Evolutionary conservation across 2,329 filamentous ascomycete species (phyloP).

Genomic region (Aaosphaeria pasadenensis): DNA sequence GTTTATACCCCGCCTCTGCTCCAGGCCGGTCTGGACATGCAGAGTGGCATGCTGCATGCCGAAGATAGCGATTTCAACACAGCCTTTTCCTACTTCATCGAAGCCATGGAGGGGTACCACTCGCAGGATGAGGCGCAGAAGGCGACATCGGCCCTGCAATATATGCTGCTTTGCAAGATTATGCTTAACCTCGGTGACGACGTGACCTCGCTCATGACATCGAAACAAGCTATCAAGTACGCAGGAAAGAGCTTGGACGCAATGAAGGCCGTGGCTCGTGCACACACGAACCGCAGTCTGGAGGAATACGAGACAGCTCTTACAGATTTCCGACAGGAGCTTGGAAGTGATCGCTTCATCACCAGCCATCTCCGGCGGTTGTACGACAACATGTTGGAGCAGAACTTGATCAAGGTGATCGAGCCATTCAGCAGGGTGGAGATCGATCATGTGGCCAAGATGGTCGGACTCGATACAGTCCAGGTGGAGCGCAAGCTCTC

Average conservation of each 20-base stretch:
- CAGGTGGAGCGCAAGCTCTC: conserved; percentile 98
- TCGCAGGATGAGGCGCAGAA: conserved; percentile 82
- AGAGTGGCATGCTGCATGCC: conserved; percentile 97
- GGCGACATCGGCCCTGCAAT: conserved; percentile 96
- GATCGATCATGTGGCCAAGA: conserved; percentile 93
- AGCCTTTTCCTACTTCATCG: conserved; percentile 98
- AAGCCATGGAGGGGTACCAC: conserved; percentile 95
- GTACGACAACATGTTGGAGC: conserved; percentile 98
- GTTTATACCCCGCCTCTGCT: conserved; percentile 95
- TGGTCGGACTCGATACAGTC: conserved; percentile 92
- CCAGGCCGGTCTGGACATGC: conserved; percentile 97
- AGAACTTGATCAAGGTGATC: conserved; percentile 99
- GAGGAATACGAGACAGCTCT: conserved; percentile 97
- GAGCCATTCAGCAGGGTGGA: conserved; percentile 97
- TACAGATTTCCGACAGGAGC: conserved; percentile 85
- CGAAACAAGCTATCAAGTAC: conserved; percentile 96
- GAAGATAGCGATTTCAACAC: conserved; percentile 99
- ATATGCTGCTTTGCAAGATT: conserved; percentile 99
- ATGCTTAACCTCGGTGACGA: conserved; percentile 98
- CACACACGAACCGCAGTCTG: conserved; percentile 90
- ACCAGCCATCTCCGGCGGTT: conserved; percentile 92
- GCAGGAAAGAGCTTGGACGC: conserved; percentile 93
- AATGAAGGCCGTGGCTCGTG: conserved; percentile 97
- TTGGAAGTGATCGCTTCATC: conserved; percentile 93
- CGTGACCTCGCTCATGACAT: conserved; percentile 89